A percentile compares a stretch with the other conserved stretches of the same genome.
Evolutionary conservation across 495 filamentous ascomycete species (phyloP).

Genomic region (Aspergillus cavernicola): DNA sequence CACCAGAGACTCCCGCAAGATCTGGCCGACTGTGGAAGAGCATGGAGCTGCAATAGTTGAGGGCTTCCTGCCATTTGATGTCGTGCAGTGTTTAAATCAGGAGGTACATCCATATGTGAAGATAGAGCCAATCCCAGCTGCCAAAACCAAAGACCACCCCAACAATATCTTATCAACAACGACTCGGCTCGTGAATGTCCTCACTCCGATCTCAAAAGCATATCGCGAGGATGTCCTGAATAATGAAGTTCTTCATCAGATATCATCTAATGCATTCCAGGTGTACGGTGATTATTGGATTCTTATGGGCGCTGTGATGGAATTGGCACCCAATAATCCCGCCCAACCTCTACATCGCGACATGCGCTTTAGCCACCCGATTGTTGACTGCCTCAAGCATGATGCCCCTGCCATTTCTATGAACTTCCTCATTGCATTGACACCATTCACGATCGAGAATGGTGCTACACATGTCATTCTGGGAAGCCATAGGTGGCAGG

Average conservation of each 20-base stretch:
- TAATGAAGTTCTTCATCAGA: not conserved
- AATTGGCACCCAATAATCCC: not conserved
- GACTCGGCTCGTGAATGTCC: not conserved
- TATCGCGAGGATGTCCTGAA: not conserved
- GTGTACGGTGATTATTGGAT: not conserved
- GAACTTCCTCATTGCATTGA: not conserved
- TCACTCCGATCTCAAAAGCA: not conserved
- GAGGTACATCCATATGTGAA: not conserved
- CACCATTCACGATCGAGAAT: not conserved
- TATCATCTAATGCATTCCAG: not conserved
- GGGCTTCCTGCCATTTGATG: not conserved
- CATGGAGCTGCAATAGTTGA: not conserved
- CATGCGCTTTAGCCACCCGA: not conserved
- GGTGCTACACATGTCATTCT: not conserved
- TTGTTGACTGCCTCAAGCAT: not conserved
- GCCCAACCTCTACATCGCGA: not conserved
- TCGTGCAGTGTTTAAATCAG: not conserved
- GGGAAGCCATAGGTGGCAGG: not conserved
- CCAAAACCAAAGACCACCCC: not conserved
- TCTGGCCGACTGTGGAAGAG: not conserved
- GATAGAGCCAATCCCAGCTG: not conserved
- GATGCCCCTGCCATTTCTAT: not conserved
- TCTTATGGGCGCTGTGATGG: not conserved
- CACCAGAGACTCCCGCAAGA: not conserved
- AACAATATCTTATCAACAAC: not conserved